Evolutionary conservation across 768 basidiomycete genomes (phyloP).

Genomic region (Leccinum disarticulatum): DNA sequence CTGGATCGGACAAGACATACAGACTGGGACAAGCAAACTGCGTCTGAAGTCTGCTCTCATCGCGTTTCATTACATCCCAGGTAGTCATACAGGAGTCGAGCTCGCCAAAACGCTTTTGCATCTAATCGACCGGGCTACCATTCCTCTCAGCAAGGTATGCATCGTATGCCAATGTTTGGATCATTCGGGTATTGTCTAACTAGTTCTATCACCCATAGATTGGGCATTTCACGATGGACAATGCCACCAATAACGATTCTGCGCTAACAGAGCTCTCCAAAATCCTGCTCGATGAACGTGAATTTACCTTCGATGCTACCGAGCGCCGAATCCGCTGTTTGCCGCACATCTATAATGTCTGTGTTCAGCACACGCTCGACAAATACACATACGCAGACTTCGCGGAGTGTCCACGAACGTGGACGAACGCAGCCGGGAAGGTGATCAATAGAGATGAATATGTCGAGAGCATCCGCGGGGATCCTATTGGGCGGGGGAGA

Average conservation of each 20-base stretch:
- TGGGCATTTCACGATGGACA: slow-evolving; percentile 15
- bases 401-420: background rate
- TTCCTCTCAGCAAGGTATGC: slow-evolving; percentile 7
- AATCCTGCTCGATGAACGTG: background rate
- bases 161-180: too few species aligned
- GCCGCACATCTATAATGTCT: slow-evolving; percentile 25
- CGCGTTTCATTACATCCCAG: slow-evolving; percentile 7
- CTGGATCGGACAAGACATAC: slow-evolving; percentile 10
- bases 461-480: background rate
- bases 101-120: background rate
- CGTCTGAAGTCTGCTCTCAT: slow-evolving; percentile 11
- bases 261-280: slow-evolving; percentile 3
- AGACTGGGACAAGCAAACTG: background rate
- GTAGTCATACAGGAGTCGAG: background rate
- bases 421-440: background rate
- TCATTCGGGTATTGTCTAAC: too few species aligned
- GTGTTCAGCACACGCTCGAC: slow-evolving; percentile 3
- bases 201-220: slow-evolving; percentile 6
- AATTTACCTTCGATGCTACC: background rate
- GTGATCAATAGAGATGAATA: background rate
- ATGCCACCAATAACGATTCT: slow-evolving; percentile 18
- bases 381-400: slow-evolving; percentile 1
- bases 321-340: slow-evolving; percentile 16
- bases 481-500: background rate
- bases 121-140: slow-evolving; percentile 2